These are phyloP conservation scores for Mycena rebaudengoi DNA, from an alignment of 768 basidiomycete species.

Conservation along the genomic window DNA sequence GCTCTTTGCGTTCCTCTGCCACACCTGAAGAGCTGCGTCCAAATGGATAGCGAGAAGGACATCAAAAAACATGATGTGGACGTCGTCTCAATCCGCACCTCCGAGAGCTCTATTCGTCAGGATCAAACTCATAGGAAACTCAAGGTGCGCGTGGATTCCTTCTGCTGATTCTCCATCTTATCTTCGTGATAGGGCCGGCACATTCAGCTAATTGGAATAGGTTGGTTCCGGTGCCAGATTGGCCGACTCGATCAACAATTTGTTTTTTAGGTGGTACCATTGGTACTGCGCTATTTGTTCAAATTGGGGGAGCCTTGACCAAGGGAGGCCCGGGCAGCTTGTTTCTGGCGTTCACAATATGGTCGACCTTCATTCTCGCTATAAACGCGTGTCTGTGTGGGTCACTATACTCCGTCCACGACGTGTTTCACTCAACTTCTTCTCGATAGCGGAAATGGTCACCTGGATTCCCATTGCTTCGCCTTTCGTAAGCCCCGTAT, in stretches of 20 bases:
- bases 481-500: slow-evolving; percentile 62
- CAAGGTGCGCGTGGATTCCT: slow-evolving; percentile 37
- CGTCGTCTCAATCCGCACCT: slow-evolving; percentile 15
- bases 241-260: not conserved
- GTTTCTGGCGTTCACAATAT: slow-evolving; percentile 59
- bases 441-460: slow-evolving; percentile 77
- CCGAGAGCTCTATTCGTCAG: slow-evolving; percentile 10
- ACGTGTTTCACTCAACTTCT: slow-evolving; percentile 33
- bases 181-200: slow-evolving; percentile 49
- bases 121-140: slow-evolving; percentile 50
- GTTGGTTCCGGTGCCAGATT: not conserved
- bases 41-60: slow-evolving; percentile 15
- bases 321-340: slow-evolving; percentile 69
- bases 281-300: slow-evolving; percentile 79
- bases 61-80: slow-evolving; percentile 13
- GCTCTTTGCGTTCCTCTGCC: not conserved
- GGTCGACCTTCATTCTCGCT: slow-evolving; percentile 58
- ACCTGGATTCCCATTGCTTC: slow-evolving; percentile 84
- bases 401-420: slow-evolving; percentile 17
- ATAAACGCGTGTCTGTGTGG: slow-evolving; percentile 56
- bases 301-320: slow-evolving; percentile 67
- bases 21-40: not conserved
- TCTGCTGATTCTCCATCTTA: not conserved
- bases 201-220: slow-evolving; percentile 59
- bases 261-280: slow-evolving; percentile 62